A percentile compares a stretch with the other conserved stretches of the same genome.
phyloP scores from a whole-genome alignment of 805 yeast species.

The Zygotorulaspora sp. region DNA sequence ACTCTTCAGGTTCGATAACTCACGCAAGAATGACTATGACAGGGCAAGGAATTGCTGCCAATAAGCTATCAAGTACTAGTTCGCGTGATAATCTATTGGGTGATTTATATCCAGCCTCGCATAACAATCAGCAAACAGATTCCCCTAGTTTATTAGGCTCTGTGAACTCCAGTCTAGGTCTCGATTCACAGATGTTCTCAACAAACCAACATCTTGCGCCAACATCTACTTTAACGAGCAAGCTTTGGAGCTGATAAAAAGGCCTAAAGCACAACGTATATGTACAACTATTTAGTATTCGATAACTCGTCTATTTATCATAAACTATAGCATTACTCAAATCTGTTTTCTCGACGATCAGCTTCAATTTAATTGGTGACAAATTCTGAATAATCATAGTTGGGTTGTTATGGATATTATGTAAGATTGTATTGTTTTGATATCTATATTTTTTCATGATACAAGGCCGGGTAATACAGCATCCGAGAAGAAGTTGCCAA shows the following conservation, averaged over 20 bases:
- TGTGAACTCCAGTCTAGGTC: slow-evolving; percentile 3
- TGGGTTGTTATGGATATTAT: no score
- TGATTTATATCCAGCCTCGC: slow-evolving; percentile 3
- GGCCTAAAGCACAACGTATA: no score
- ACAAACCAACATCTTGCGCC: slow-evolving; percentile 8
- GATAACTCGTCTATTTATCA: neutral
- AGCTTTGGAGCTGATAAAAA: slow-evolving; percentile 21
- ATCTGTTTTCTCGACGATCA: no score
- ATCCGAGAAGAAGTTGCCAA: no score
- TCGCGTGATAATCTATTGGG: slow-evolving; percentile 1
- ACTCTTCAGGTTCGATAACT: slow-evolving; percentile 21
- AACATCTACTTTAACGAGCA: slow-evolving; percentile 11
- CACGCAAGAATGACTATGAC: slow-evolving; percentile 22
- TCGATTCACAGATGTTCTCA: slow-evolving; percentile 10
- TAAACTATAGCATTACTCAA: neutral
- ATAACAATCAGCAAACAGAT: neutral
- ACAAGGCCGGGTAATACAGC: no score
- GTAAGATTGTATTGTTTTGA: no score
- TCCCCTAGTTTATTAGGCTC: neutral
- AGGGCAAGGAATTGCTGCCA: neutral
- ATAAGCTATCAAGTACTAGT: neutral
- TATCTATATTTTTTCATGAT: no score
- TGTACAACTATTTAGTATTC: neutral
- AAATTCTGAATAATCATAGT: no score
- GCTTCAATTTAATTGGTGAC: neutral